Base-by-base conservation (phyloP, 352 stramenopile genomes). In the Phytophthora cryptogea region DNA sequence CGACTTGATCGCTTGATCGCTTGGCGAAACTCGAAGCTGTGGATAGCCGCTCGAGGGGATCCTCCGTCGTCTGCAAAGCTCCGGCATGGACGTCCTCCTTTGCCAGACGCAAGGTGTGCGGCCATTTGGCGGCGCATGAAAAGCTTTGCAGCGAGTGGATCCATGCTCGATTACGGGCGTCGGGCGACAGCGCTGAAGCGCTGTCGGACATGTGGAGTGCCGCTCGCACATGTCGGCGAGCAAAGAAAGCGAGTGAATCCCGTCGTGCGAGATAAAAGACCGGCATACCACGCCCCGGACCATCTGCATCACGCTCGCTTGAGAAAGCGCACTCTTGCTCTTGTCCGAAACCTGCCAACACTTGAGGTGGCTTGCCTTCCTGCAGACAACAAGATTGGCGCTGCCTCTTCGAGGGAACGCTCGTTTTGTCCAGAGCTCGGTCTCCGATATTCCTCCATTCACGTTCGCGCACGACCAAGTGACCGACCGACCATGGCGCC, bases 371-470 rank as follows among this genome's bases (percentile, higher is more conserved):
- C 20, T 23, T 23, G 47, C 47, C 42, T 57, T 57, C 37, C 40
- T 57, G 50, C n/a, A 48, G 20, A 23, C 20, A 23, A 23, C 20
- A 23, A 23, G 20, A 16, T 13, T 35, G 2, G 33, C 11, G 33
- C 56, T 59, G 48, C 56, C 56, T 65, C 48, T 65, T 42, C 56
- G 40, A 65, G 56, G 47, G 56, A 65, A 65, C 56, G 39, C 16
- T 2, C 46, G 31, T 23, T 2, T 23, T 23, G 20, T 46, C 31
- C 33, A 13, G 5, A 27, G 16, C 14, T 56, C 9, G 48, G 27
- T 48, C 39, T 58, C 14, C 10, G 20, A 11, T 52, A 30, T 3
- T 31, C 11, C n/a, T 5, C 43, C 49, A 50, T 27, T 50, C 36
- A 55, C 27, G 28, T 27, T 59, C 49, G 32, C 31, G 28, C 27